Conservation (phyloP, 1,284 basidiomycete species). For the Athelia psychrophila region DNA sequence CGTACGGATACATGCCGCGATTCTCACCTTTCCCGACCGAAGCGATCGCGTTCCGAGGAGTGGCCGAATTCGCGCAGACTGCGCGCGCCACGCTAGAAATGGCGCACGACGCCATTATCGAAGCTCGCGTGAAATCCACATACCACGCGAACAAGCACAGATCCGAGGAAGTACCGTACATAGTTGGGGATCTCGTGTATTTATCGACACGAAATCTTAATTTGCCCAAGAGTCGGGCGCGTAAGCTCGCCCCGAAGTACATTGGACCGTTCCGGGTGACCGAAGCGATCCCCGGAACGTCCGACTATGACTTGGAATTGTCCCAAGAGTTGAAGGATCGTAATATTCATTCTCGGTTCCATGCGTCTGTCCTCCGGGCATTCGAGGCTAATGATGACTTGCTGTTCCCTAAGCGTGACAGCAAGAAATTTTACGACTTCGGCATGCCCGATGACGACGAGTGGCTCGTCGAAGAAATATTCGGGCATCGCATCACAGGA, state of each 20-base stretch:
- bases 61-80: slow-evolving; percentile 15
- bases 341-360: slow-evolving; percentile 23
- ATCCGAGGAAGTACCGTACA: slow-evolving; percentile 8
- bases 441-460: slow-evolving; percentile 16
- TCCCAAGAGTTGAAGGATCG: slow-evolving; percentile 16
- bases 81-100: slow-evolving; percentile 12
- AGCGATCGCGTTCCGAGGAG: slow-evolving; percentile 9
- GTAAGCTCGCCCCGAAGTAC: slow-evolving; percentile 28
- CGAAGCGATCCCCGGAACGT: slow-evolving; percentile 9
- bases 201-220: slow-evolving; percentile 31
- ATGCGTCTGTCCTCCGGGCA: slow-evolving; percentile 18
- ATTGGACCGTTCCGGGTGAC: slow-evolving; percentile 28
- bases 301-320: slow-evolving; percentile 23
- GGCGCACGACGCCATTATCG: slow-evolving; percentile 24
- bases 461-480: slow-evolving; percentile 17
- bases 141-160: slow-evolving; percentile 23
- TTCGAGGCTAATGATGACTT: slow-evolving; percentile 21
- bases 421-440: slow-evolving; percentile 21
- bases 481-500: slow-evolving; percentile 14
- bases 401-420: slow-evolving; percentile 22
- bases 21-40: not conserved
- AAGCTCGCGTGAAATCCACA: slow-evolving; percentile 13
- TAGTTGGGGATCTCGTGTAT: slow-evolving; percentile 24
- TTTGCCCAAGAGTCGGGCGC: slow-evolving; percentile 27
- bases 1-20: slow-evolving; percentile 15